phyloP scores from a whole-genome alignment of 768 basidiomycete species.

The Mycena vulgaris region DNA sequence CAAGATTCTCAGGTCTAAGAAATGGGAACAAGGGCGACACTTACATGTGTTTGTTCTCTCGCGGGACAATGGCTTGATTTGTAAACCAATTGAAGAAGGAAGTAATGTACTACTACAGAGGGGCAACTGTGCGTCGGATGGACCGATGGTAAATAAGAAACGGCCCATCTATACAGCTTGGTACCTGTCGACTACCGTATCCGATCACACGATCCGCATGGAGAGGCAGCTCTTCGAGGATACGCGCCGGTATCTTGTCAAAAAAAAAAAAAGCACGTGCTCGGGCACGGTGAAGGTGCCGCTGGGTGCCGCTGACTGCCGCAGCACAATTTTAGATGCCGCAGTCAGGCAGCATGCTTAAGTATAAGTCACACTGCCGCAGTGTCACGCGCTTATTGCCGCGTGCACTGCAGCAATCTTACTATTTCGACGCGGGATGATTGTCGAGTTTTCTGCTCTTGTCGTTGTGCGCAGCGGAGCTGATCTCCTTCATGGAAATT shows the following conservation, averaged over 20 bases:
- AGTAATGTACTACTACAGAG: neutral
- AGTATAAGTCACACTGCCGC: too few species aligned
- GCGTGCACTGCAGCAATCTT: too few species aligned
- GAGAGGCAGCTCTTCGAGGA: constrained; percentile 15
- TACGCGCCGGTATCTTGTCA: constrained; percentile 9
- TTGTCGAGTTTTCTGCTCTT: too few species aligned
- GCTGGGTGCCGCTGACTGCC: too few species aligned
- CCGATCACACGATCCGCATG: constrained; percentile 10
- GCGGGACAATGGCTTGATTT: neutral
- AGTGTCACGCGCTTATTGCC: too few species aligned
- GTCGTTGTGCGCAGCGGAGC: too few species aligned
- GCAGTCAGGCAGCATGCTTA: too few species aligned
- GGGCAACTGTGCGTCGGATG: constrained; percentile 4
- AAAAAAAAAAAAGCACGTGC: too few species aligned
- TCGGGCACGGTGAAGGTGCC: too few species aligned
- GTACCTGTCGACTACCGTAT: neutral
- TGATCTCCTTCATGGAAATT: too few species aligned
- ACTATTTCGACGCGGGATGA: too few species aligned
- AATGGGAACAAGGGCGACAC: constrained; percentile 1
- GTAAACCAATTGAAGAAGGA: constrained; percentile 2
- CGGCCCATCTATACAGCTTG: constrained; percentile 11
- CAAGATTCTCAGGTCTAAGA: constrained; percentile 21
- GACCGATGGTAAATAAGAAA: constrained; percentile 15
- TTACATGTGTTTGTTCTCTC: constrained; percentile 3
- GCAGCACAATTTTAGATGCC: too few species aligned